phyloP scores from a whole-genome alignment of 2,329 filamentous ascomycete species.

The Colletotrichum karsti region DNA sequence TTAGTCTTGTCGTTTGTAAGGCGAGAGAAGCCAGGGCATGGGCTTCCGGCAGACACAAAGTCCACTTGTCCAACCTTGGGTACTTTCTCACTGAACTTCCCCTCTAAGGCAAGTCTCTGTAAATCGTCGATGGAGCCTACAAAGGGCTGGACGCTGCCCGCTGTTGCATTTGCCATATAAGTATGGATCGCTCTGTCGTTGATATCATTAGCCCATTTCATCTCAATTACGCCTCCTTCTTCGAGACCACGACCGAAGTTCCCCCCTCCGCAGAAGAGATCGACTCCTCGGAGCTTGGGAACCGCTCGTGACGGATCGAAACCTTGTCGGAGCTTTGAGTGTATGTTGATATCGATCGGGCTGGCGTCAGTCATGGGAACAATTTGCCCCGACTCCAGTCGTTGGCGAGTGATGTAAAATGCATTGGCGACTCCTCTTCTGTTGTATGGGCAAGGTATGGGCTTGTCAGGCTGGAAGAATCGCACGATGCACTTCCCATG shows the following conservation, averaged over 20 bases:
- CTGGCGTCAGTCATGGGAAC: not conserved
- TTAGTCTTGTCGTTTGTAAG: constrained; percentile 68
- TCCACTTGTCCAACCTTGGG: constrained; percentile 71
- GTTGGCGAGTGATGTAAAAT: constrained; percentile 69
- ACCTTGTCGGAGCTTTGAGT: constrained; percentile 57
- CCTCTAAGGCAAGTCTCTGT: constrained; percentile 63
- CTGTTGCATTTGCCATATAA: constrained; percentile 71
- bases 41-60: constrained; percentile 76
- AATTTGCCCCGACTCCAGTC: constrained; percentile 30
- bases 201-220: constrained; percentile 75
- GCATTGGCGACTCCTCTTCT: constrained; percentile 71
- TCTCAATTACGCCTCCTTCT: constrained; percentile 72
- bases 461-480: constrained; percentile 53
- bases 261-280: constrained; percentile 81
- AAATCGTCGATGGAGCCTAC: constrained; percentile 78
- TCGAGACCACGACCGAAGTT: constrained; percentile 81
- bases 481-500: constrained; percentile 67
- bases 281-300: constrained; percentile 65
- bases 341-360: not conserved
- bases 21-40: constrained; percentile 79
- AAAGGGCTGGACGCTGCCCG: constrained; percentile 60
- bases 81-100: constrained; percentile 53
- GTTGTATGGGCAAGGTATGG: constrained; percentile 70
- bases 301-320: constrained; percentile 52
- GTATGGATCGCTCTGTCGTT: constrained; percentile 72